phyloP scores from a whole-genome alignment of 352 stramenopile species.

The Phytopythium oedochilum region DNA sequence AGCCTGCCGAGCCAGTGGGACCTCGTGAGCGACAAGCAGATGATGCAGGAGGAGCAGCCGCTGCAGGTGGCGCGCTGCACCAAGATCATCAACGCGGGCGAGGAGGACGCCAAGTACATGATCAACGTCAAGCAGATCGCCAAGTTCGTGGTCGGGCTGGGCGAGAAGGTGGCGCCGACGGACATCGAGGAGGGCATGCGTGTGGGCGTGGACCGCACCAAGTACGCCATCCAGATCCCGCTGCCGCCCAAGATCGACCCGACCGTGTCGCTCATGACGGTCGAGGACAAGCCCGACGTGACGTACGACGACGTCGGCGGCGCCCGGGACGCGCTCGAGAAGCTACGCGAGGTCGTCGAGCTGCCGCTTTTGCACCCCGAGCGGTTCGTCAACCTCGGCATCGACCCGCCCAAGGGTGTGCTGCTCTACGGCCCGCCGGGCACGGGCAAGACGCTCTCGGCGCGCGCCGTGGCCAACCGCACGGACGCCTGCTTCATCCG shows the following conservation, averaged over 20 bases:
- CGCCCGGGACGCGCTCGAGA: conserved; percentile 97
- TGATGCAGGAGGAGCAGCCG: conserved; percentile 99
- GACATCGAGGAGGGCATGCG: conserved; percentile 99
- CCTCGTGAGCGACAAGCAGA: conserved; percentile 99
- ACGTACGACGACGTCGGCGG: conserved; percentile 99
- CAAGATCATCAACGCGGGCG: conserved; percentile 93
- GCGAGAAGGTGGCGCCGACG: conserved; percentile 98
- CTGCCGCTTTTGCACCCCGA: conserved; percentile 98
- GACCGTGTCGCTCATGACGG: conserved; percentile 94
- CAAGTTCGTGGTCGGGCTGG: conserved; percentile 99
- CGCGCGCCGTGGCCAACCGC: conserved; percentile 97
- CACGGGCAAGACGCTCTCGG: conserved; percentile 97
- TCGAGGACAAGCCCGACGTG: conserved; percentile 99
- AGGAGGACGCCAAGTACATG: conserved; percentile 98
- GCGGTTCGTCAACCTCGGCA: conserved; percentile 98
- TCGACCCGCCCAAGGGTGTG: conserved; percentile 99
- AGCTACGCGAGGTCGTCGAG: conserved; percentile 98
- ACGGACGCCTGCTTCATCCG: conserved; percentile 99
- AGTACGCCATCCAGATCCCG: conserved; percentile 98
- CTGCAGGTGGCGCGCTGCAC: conserved; percentile 96
- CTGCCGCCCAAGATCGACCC: conserved; percentile 99
- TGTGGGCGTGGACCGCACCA: conserved; percentile 96
- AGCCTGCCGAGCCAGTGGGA: conserved; percentile 98
- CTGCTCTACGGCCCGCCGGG: conserved; percentile 97
- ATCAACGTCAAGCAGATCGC: conserved; percentile 99